Evolutionary conservation across 2,329 filamentous ascomycete genomes (phyloP).

Genomic region (Plenodomus lindquistii): DNA sequence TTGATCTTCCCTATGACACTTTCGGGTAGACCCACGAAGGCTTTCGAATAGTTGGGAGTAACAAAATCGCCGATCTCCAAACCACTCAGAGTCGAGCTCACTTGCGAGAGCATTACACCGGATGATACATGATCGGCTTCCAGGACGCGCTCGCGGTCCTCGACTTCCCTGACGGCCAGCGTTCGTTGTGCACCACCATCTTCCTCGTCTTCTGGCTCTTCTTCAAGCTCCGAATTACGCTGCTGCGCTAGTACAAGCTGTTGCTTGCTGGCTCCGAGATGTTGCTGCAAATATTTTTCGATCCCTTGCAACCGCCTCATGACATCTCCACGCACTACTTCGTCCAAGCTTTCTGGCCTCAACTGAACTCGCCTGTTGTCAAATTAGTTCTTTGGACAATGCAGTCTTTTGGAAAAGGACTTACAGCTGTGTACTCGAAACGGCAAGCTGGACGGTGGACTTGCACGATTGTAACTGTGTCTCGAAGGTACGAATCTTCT

Average conservation of each 20-base stretch:
- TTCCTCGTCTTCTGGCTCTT: conserved; percentile 13
- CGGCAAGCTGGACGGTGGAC: too few species aligned
- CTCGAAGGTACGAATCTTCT: too few species aligned
- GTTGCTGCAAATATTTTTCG: conserved; percentile 12
- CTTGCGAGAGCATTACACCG: conserved; percentile 13
- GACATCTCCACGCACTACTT: conserved; percentile 10
- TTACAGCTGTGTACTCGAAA: too few species aligned
- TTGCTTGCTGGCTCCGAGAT: conserved; percentile 9
- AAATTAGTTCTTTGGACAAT: too few species aligned
- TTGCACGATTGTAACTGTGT: too few species aligned
- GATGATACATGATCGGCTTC: conserved; percentile 12
- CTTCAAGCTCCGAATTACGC: conserved; percentile 7
- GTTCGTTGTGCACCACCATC: conserved; percentile 6
- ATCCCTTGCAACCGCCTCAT: conserved; percentile 8
- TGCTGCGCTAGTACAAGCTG: conserved; percentile 5
- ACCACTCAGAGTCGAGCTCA: conserved; percentile 9
- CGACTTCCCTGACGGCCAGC: conserved; percentile 13
- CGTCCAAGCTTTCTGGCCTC: conserved; percentile 10
- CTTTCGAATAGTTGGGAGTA: conserved; percentile 10
- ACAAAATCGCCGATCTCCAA: conserved; percentile 10
- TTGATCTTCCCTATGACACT: too few species aligned
- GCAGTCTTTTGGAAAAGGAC: too few species aligned
- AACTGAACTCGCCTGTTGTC: too few species aligned
- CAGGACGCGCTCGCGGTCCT: conserved; percentile 11
- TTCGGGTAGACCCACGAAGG: too few species aligned